Conservation (phyloP, 2,329 filamentous ascomycete genomes). For the Colletotrichum sp. region DNA sequence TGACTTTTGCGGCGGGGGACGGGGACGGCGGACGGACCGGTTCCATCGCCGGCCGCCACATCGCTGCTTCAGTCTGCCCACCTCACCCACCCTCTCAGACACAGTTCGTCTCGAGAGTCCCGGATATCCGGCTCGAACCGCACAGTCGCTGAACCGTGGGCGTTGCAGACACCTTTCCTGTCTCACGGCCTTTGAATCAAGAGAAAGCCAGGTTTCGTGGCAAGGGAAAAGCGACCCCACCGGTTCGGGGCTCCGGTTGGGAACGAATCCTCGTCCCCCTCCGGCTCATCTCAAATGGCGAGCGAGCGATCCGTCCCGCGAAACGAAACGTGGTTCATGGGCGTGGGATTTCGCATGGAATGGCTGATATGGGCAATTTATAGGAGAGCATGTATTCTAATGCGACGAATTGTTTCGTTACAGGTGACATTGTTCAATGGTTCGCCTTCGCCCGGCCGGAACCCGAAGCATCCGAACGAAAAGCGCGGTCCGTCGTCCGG, state of each 20-base stretch:
- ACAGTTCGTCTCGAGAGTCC: not conserved
- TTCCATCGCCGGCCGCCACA: not conserved
- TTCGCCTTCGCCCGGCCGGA: not conserved
- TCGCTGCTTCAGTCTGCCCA: not conserved
- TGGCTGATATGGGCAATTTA: not conserved
- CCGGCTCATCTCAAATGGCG: not conserved
- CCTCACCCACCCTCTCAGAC: not conserved
- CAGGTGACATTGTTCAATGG: not conserved
- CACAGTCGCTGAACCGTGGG: not conserved
- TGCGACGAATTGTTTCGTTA: not conserved
- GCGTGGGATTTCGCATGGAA: not conserved
- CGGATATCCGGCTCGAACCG: not conserved
- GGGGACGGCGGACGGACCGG: not conserved
- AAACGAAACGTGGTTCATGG: not conserved
- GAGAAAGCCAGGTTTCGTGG: not conserved
- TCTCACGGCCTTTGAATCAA: not conserved
- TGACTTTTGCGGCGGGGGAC: not conserved
- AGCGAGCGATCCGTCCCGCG: not conserved
- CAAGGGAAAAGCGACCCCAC: not conserved
- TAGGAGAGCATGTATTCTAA: not conserved
- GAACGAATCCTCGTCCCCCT: not conserved
- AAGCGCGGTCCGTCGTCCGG: not conserved
- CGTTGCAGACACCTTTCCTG: fast-evolving
- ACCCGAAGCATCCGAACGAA: not conserved
- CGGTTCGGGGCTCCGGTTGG: not conserved